Base-by-base conservation (phyloP, 2,329 filamentous ascomycete species). In the Fusarium haematococcum region DNA sequence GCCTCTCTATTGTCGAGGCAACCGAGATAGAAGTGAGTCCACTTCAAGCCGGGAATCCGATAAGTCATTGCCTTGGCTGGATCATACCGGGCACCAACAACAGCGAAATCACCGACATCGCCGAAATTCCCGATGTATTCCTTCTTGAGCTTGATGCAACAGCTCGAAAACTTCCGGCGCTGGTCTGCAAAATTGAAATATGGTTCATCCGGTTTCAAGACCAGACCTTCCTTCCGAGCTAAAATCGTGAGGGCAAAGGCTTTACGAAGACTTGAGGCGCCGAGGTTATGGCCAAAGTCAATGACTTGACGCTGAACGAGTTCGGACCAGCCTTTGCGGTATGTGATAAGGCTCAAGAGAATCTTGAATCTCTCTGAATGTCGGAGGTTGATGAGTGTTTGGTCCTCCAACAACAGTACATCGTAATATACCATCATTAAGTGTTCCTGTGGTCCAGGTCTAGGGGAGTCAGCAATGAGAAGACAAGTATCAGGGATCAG, bases 131-230 rank as follows among this genome's bases (percentile, higher is more conserved):
- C 87, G 41, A 97, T 83, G 77, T 97, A 97, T 78, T 97, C 94
- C 78, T 95, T 95, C 82, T 98, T 98, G 48, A 98, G 82, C 82
- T 98, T 98, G 78, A 98, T 94, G 80, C 91, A 93, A 66, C 84
- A 86, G 16, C 85, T 85, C 4, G 81, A 79, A 68, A 84, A 85
- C 33, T 86, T 71, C 76, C 83, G 75, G 48, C 77, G 76, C 54
- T 74, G 77, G 52, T 78, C 77, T 33, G 71, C 79, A 73, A 88
- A 89, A 65, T 90, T 85, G 71, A 97, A 94, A 79, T 97, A 98
- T 0, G 95, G 91, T 27, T 93, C 90, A 68, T 95, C 91, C 1
- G 93, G 91, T 81, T 97, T 98, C 59, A 98, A 81, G 0, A 98
- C 91, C 18, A 97, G 86, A 0, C 95, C 95, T 84, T 98, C 95